Conservation (phyloP, 2,329 filamentous ascomycete genomes). For the Talaromyces sp. region DNA sequence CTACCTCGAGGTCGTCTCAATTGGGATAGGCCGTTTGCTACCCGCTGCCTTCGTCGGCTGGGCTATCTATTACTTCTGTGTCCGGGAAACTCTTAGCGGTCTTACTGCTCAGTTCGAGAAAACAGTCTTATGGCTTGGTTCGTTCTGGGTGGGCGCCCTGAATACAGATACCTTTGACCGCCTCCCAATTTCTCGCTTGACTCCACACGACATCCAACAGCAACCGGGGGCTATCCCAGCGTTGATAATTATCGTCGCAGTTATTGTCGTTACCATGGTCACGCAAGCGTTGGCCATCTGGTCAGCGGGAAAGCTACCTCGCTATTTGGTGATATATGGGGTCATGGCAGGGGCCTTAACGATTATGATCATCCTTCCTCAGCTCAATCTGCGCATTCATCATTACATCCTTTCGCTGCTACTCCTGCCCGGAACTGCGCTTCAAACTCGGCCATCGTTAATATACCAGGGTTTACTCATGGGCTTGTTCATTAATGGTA, state of each 20-base stretch:
- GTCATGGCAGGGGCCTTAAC: constrained; percentile 48
- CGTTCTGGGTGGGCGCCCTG: constrained; percentile 59
- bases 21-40: constrained; percentile 56
- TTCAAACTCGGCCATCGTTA: constrained; percentile 58
- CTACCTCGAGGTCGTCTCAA: constrained; percentile 55
- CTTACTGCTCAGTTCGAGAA: constrained; percentile 59
- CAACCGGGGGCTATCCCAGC: constrained; percentile 60
- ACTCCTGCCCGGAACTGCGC: constrained; percentile 56
- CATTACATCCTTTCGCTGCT: constrained; percentile 61
- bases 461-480: constrained; percentile 61
- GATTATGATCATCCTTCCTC: constrained; percentile 52
- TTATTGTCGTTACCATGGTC: constrained; percentile 51
- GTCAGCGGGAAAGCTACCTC: constrained; percentile 56
- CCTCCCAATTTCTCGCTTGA: constrained; percentile 61
- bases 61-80: constrained; percentile 55
- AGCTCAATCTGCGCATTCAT: constrained; percentile 60
- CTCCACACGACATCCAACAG: constrained; percentile 58
- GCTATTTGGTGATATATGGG: constrained; percentile 49
- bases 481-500: constrained; percentile 62
- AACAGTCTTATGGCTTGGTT: constrained; percentile 59
- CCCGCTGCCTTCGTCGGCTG: constrained; percentile 59
- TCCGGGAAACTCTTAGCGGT: constrained; percentile 47
- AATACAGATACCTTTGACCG: constrained; percentile 64
- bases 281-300: constrained; percentile 57
- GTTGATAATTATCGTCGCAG: constrained; percentile 52